Evolutionary conservation across 768 basidiomycete species (phyloP).

Genomic region (Hericium alpestre): DNA sequence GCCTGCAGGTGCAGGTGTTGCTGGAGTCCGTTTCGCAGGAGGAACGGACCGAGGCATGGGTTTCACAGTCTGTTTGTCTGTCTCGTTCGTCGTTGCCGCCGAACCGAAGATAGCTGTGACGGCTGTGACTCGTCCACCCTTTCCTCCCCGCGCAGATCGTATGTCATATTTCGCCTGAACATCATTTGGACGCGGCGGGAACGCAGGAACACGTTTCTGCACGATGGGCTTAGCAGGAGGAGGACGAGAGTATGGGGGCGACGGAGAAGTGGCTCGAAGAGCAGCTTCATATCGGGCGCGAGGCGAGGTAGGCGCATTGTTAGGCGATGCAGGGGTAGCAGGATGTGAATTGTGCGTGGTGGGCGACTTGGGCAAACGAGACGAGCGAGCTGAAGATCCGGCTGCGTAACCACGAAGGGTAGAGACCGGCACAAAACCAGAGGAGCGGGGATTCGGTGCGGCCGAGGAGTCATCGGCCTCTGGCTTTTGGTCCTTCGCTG

Average conservation of each 20-base stretch:
- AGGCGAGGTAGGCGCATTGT: not conserved
- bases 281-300: constrained; percentile 3
- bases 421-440: constrained; percentile 62
- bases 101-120: constrained; percentile 68
- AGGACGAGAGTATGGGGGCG: not conserved
- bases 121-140: constrained; percentile 63
- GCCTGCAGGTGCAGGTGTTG: not conserved
- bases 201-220: not conserved
- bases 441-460: constrained; percentile 61
- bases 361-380: not conserved
- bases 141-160: constrained; percentile 67
- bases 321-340: not conserved
- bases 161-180: constrained; percentile 60
- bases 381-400: not conserved
- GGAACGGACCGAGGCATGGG: not conserved
- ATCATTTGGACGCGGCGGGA: constrained; percentile 24
- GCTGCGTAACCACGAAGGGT: constrained; percentile 30
- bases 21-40: constrained; percentile 2
- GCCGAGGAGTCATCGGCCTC: constrained; percentile 14
- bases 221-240: not conserved
- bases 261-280: not conserved
- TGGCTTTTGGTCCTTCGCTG: constrained; percentile 7
- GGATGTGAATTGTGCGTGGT: not conserved
- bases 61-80: not conserved
- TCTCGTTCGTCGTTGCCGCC: not conserved